A percentile compares a stretch with the other conserved stretches of the same genome.
These are phyloP conservation scores for Solanum acaule DNA, from an alignment of 257 asterid species.

Conservation along the genomic window DNA sequence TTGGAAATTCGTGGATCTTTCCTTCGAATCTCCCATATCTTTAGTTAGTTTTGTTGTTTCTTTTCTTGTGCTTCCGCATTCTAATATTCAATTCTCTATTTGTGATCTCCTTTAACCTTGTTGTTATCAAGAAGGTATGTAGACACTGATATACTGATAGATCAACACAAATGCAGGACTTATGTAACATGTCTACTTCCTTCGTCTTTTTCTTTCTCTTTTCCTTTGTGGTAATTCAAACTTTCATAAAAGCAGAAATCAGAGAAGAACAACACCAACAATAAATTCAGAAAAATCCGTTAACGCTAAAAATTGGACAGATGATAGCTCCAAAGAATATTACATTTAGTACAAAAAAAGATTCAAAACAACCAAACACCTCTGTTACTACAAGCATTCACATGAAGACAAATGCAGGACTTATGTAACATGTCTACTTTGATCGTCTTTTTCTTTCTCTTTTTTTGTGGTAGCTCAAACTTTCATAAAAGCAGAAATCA, in stretches of 20 bases:
- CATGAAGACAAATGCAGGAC: neutral
- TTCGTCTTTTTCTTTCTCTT: neutral
- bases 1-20: no score
- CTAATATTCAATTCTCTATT: no score
- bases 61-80: no score
- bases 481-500: neutral
- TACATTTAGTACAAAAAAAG: neutral
- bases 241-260: neutral
- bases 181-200: neutral
- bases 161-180: neutral
- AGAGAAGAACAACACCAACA: neutral
- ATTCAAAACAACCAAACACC: neutral
- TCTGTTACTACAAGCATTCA: neutral
- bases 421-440: neutral
- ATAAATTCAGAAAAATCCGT: neutral
- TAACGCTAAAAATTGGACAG: neutral
- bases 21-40: no score
- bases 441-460: neutral
- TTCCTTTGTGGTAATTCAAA: neutral
- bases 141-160: neutral
- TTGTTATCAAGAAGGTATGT: neutral
- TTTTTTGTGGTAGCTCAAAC: neutral
- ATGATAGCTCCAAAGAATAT: neutral
- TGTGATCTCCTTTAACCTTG: no score
- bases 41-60: no score